Percentiles rank a stretch among this genome's conserved stretches.
phyloP scores from a whole-genome alignment of 1,139 yeast genomes.

The Protomyces lactucae-debilis region DNA sequence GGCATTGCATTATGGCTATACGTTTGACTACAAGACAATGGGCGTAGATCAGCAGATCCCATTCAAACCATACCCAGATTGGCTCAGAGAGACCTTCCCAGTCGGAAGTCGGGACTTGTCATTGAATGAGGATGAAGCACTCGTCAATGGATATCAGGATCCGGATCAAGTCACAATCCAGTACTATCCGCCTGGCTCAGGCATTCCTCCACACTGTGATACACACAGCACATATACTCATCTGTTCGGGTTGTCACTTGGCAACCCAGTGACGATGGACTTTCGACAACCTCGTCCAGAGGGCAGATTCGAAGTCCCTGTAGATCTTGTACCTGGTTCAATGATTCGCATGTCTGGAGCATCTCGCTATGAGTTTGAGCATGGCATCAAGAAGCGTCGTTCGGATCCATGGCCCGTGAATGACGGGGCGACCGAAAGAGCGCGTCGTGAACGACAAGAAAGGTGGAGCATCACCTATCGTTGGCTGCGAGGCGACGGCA shows the following conservation, averaged over 20 bases:
- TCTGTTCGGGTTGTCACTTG: constrained; percentile 7
- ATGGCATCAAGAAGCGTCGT: constrained; percentile 25
- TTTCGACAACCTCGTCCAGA: not conserved
- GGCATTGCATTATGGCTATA: constrained; percentile 22
- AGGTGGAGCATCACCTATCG: constrained; percentile 24
- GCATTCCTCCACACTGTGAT: constrained; percentile 25
- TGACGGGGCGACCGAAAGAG: not conserved
- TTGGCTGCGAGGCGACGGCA: constrained; percentile 10
- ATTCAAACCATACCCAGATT: constrained; percentile 3
- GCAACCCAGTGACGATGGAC: constrained; percentile 18
- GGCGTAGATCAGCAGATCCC: constrained; percentile 13
- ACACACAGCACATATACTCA: constrained; percentile 17
- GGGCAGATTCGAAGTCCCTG: not conserved
- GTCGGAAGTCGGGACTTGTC: not conserved
- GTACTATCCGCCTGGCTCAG: constrained; percentile 22
- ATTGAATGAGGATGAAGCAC: not conserved
- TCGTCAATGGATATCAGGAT: not conserved
- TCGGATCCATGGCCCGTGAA: constrained; percentile 1
- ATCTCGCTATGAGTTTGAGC: constrained; percentile 7
- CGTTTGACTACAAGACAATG: constrained; percentile 21
- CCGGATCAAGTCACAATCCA: constrained; percentile 23
- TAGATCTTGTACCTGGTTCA: constrained; percentile 12
- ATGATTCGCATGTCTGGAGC: constrained; percentile 22
- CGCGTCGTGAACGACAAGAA: constrained; percentile 3
- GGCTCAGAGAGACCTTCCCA: constrained; percentile 7